Evolutionary conservation across 441 rosid genomes (phyloP), one percentile per base, ranked within the genome.

Genomic region (Adansonia gregorii): DNA sequence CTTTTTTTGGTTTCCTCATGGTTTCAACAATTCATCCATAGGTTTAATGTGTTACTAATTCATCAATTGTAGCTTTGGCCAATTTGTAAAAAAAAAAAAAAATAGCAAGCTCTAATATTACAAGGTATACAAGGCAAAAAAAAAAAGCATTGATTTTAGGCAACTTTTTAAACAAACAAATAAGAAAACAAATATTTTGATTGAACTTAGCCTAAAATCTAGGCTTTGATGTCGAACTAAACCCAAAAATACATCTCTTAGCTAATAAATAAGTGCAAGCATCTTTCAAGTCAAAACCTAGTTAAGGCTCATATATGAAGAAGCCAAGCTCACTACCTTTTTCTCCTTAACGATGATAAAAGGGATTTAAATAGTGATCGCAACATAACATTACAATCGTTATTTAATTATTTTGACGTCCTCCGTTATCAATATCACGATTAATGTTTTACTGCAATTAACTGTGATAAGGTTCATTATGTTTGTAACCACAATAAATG

Each of bases 241-340:
- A n/a, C 17, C 52, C 48, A 11, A 20, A 10, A 48, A 20, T 11
- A 12, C 20, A 45, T 48, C n/a, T 51, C 35, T 45, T 8, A 27
- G 67, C 67, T 68, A 9, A 1, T 41, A 20, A 22, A 8, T 27
- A 69, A 19, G 73, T 11, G 14, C 73, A 49, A 48, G 59, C 73
- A 46, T 48, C 73, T 43, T 15, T 22, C 22, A 12, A 24, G 17
- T 12, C 17, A 51, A 68, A 19, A 39, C 35, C 6, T 4, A 9
- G 14, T 63, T 0, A 31, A 7, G 24, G 52, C 81, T 78, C 74
- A 82, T 75, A 85, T 20, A 85, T 85, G 27, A 93, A 93, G 93
- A 94, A 88, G 61, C 98, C 98, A 39, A 94, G 97, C 78, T 94
- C 98, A 67, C 93, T 93, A 15, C 95, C 98, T 80, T 87, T 79